A percentile compares a stretch with the other conserved stretches of the same genome.
phyloP scores from a whole-genome alignment of 768 basidiomycete species.

The Chalciporus piperatus region DNA sequence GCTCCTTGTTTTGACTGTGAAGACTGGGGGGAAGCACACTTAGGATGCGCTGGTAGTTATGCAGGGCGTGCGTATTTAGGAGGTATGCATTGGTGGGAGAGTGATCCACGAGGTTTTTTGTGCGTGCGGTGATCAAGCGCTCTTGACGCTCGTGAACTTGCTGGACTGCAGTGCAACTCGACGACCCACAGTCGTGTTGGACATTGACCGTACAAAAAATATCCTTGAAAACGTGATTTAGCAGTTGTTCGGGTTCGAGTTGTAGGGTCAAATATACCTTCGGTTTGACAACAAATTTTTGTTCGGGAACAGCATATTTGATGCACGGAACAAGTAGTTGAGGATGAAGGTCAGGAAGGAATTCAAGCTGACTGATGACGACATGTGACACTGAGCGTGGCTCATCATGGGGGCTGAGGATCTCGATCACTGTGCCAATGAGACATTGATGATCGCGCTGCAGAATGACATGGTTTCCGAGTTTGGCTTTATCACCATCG shows the following conservation, averaged over 20 bases:
- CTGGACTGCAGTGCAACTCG: too few relatives aligned
- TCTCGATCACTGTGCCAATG: constrained; percentile 5
- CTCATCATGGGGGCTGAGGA: neutral
- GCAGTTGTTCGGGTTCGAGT: too few relatives aligned
- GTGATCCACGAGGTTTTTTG: neutral
- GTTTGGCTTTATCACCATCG: constrained; percentile 4
- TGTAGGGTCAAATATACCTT: too few relatives aligned
- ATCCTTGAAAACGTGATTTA: too few relatives aligned
- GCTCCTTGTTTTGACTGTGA: too few relatives aligned
- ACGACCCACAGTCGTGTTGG: too few relatives aligned
- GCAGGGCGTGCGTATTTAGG: neutral
- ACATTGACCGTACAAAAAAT: too few relatives aligned
- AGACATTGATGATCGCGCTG: neutral
- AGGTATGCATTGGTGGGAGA: neutral
- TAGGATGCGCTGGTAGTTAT: neutral
- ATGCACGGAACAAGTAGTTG: neutral
- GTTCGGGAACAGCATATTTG: neutral
- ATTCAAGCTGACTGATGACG: neutral
- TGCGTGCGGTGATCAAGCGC: neutral
- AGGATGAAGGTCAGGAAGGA: neutral
- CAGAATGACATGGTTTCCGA: constrained; percentile 4
- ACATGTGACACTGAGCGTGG: neutral
- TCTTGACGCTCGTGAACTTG: neutral
- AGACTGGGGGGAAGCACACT: too few relatives aligned
- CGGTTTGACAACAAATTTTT: neutral